These are phyloP conservation scores for Paraglomus occultum DNA, from an alignment of 192 early-diverging fungal species.

Conservation along the genomic window DNA sequence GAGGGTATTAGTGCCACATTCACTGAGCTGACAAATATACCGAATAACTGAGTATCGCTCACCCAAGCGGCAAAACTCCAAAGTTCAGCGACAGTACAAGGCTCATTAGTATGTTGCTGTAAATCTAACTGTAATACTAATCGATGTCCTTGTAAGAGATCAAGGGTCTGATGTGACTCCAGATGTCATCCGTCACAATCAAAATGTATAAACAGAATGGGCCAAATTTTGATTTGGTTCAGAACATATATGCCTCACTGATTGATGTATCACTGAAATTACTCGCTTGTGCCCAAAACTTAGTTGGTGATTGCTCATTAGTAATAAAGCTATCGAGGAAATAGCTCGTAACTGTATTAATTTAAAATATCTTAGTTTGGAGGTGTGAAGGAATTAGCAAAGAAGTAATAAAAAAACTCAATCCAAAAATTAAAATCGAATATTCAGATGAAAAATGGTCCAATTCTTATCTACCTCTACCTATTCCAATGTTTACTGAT, in stretches of 20 bases:
- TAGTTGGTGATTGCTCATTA: conserved; percentile 14
- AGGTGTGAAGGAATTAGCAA: neutral
- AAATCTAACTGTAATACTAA: too few species aligned
- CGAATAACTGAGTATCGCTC: too few species aligned
- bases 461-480: neutral
- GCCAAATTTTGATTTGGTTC: too few species aligned
- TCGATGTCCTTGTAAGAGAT: too few species aligned
- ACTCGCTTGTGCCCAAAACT: neutral
- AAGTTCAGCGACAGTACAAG: too few species aligned
- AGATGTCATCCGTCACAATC: too few species aligned
- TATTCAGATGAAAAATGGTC: conserved; percentile 9
- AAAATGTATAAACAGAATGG: too few species aligned
- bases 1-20: too few species aligned
- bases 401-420: conserved; percentile 14
- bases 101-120: too few species aligned
- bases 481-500: neutral
- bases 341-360: neutral
- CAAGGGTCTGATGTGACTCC: too few species aligned
- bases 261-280: conserved; percentile 12
- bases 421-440: conserved; percentile 20
- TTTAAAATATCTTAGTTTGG: conserved; percentile 1
- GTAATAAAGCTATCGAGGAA: conserved; percentile 9
- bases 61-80: too few species aligned
- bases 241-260: conserved; percentile 6
- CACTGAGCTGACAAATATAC: too few species aligned